Percentiles rank a stretch among this genome's conserved stretches.
These are phyloP conservation scores for Colletotrichum falcatum DNA, from an alignment of 2,329 filamentous ascomycete genomes.

Conservation along the genomic window DNA sequence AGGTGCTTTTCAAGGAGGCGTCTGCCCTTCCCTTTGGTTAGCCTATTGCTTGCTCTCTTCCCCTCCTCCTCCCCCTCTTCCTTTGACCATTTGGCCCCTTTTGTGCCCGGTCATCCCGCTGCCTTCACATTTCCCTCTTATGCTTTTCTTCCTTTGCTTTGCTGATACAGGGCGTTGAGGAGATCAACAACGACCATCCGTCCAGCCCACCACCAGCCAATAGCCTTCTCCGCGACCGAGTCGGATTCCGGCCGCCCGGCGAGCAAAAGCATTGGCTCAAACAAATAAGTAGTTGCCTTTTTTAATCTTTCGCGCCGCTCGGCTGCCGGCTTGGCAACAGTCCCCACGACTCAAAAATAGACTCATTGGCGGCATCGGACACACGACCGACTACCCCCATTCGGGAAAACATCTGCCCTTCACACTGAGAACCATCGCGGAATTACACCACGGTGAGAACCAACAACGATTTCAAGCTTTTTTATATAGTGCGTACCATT, in stretches of 20 bases:
- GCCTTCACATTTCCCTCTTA: background rate
- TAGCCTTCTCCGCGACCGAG: background rate
- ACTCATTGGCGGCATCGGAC: constrained; percentile 2
- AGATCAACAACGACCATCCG: background rate
- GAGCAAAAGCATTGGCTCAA: constrained; percentile 4
- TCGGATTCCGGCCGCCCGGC: background rate
- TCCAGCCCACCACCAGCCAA: background rate
- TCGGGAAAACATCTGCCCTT: constrained; percentile 14
- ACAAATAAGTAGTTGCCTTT: background rate
- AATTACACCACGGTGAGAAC: background rate
- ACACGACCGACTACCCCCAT: constrained; percentile 29
- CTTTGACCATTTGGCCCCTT: background rate
- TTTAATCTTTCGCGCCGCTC: background rate
- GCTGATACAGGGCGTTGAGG: background rate
- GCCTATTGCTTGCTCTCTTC: background rate
- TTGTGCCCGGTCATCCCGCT: constrained; percentile 4
- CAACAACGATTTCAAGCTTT: background rate
- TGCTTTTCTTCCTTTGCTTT: background rate
- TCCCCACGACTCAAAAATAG: constrained; percentile 1
- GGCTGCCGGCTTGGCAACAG: constrained; percentile 39
- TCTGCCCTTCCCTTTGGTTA: constrained; percentile 5
- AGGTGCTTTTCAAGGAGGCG: constrained; percentile 22
- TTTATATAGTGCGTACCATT: too few species aligned
- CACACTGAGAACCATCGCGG: background rate
- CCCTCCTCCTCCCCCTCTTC: too few species aligned